Evolutionary conservation across 805 yeast species (phyloP).

Genomic region (Hemisphaericaspora nanyangensis): DNA sequence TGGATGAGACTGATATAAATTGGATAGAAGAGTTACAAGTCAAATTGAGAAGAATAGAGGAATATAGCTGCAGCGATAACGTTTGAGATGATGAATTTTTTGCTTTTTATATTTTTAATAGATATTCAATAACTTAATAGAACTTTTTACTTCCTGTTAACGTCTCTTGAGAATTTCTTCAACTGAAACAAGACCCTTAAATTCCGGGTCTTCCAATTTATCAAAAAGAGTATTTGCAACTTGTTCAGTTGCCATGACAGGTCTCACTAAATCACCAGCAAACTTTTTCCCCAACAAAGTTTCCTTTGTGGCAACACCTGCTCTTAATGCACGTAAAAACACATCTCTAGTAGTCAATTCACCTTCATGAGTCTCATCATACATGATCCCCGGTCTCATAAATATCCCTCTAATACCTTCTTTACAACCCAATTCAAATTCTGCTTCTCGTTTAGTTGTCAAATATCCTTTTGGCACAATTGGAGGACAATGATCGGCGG

Average conservation of each 20-base stretch:
- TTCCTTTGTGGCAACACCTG: conserved; percentile 43
- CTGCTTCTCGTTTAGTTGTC: conserved; percentile 74
- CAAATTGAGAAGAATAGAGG: conserved; percentile 7
- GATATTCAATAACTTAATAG: neutral
- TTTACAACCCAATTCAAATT: conserved; percentile 48
- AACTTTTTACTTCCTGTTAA: neutral
- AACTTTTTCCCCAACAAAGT: conserved; percentile 35
- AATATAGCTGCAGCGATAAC: no score
- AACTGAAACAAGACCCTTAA: conserved; percentile 10
- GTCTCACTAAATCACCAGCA: conserved; percentile 49
- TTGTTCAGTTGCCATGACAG: conserved; percentile 61
- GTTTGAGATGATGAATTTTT: no score
- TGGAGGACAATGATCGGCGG: conserved; percentile 74
- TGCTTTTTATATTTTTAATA: neutral
- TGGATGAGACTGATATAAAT: conserved; percentile 23
- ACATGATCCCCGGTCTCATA: conserved; percentile 83
- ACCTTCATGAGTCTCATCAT: conserved; percentile 41
- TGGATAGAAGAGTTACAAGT: conserved; percentile 22
- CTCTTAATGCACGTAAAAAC: conserved; percentile 40
- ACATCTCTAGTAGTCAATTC: conserved; percentile 33
- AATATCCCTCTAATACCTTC: conserved; percentile 54
- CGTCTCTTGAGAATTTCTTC: conserved; percentile 15
- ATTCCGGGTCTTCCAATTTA: conserved; percentile 38
- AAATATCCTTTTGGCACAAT: conserved; percentile 69
- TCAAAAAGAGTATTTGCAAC: conserved; percentile 61